A percentile compares a stretch with the other conserved stretches of the same genome.
phyloP scores from a whole-genome alignment of 2,329 filamentous ascomycete species.

The Clonostachys solani region DNA sequence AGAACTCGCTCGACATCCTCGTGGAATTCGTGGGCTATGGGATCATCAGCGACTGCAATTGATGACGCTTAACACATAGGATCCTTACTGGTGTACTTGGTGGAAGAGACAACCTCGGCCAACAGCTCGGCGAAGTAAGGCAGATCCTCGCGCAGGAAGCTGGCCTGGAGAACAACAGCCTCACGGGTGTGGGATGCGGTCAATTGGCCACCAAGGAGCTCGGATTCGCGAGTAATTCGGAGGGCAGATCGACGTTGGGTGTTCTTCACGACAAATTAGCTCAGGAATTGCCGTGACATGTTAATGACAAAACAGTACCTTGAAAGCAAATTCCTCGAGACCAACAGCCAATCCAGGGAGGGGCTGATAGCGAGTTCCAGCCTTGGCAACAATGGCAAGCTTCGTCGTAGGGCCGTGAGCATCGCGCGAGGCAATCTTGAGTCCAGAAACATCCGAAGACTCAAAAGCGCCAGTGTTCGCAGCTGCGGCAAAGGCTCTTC shows the following conservation, averaged over 20 bases:
- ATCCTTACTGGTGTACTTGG: conserved; percentile 73
- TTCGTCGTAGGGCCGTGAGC: conserved; percentile 84
- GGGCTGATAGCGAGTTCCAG: conserved; percentile 88
- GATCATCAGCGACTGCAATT: conserved; percentile 1
- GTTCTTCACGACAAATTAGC: conserved; percentile 60
- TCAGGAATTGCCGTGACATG: conserved; percentile 12
- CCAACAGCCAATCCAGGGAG: conserved; percentile 86
- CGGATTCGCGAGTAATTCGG: conserved; percentile 90
- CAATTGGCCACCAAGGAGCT: conserved; percentile 91
- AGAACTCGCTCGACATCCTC: conserved; percentile 82
- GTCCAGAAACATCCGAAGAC: conserved; percentile 75
- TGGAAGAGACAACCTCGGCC: conserved; percentile 83
- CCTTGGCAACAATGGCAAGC: conserved; percentile 88
- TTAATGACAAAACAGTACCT: conserved; percentile 49
- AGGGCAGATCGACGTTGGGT: conserved; percentile 85
- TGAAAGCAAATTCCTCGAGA: conserved; percentile 95
- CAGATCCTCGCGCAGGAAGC: conserved; percentile 91
- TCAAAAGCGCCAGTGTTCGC: conserved; percentile 77
- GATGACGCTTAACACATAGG: neutral
- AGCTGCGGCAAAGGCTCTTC: conserved; percentile 55
- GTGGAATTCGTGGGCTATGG: conserved; percentile 77
- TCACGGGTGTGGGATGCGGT: conserved; percentile 86
- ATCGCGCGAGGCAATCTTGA: conserved; percentile 93
- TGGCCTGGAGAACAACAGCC: conserved; percentile 86
- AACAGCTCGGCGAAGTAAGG: conserved; percentile 97